Evolutionary conservation across 495 filamentous ascomycete genomes (phyloP).

Genomic region (Rostrohypoxylon terebratum): DNA sequence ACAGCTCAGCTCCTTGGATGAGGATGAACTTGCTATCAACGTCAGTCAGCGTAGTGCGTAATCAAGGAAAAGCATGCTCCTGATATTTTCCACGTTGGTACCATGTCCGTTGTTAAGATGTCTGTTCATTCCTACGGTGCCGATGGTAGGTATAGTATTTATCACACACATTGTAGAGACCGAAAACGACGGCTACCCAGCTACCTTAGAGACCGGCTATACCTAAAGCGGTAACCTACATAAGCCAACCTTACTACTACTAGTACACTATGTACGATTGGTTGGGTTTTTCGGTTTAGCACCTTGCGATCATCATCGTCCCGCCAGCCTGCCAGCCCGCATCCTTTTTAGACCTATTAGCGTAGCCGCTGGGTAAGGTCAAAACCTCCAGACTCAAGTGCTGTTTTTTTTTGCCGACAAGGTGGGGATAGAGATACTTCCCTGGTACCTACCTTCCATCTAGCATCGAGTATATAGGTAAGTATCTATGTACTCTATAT

Average conservation of each 20-base stretch:
- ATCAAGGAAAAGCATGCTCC: too few relatives aligned
- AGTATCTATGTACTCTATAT: not conserved
- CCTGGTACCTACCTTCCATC: not conserved
- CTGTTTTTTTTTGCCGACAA: conserved; percentile 10
- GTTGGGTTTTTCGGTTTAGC: not conserved
- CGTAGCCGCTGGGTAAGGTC: conserved; percentile 30
- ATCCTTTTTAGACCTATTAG: conserved; percentile 7
- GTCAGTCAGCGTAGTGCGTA: too few relatives aligned
- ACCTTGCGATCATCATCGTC: conserved; percentile 10
- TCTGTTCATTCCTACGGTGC: too few relatives aligned
- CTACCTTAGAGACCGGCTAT: not conserved
- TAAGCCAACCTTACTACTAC: not conserved
- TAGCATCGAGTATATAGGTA: not conserved
- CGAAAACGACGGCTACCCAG: not conserved
- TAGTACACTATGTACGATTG: too few relatives aligned
- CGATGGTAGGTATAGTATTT: too few relatives aligned
- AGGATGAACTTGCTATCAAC: too few relatives aligned
- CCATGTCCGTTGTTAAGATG: too few relatives aligned
- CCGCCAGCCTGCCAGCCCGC: too few relatives aligned
- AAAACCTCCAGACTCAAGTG: not conserved
- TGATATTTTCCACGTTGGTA: too few relatives aligned
- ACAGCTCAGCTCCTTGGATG: too few relatives aligned
- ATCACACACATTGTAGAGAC: not conserved
- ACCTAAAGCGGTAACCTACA: conserved; percentile 9
- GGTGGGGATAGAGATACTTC: not conserved